A percentile compares a stretch with the other conserved stretches of the same genome.
phyloP scores from a whole-genome alignment of 345 rosid genomes.

The Psidium friedrichsthalianum region DNA sequence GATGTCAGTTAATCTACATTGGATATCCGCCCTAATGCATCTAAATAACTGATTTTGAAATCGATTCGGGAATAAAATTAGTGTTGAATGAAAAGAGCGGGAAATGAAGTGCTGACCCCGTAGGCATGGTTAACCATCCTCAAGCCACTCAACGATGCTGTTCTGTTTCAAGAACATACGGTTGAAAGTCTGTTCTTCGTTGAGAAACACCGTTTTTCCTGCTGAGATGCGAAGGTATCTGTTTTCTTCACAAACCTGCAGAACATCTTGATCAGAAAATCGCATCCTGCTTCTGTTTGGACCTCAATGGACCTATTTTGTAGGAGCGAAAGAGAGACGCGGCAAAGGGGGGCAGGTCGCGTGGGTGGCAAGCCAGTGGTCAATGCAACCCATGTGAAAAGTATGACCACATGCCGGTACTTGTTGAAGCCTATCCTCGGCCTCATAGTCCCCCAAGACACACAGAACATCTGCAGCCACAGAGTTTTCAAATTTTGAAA shows the following conservation, averaged over 20 bases:
- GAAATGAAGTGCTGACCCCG: not conserved
- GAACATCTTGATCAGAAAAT: not conserved
- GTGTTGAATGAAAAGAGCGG: not conserved
- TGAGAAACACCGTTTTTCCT: not conserved
- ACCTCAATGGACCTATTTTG: conserved; percentile 11
- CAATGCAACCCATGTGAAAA: conserved; percentile 91
- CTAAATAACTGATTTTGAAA: not conserved
- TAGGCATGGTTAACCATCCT: not conserved
- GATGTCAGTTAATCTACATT: not conserved
- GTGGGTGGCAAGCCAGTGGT: conserved; percentile 73
- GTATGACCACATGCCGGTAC: conserved; percentile 77
- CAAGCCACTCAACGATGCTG: not conserved
- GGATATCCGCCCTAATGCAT: not conserved
- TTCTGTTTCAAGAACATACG: conserved; percentile 4
- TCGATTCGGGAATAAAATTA: not conserved
- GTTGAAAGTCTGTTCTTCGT: conserved; percentile 6
- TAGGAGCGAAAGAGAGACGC: conserved; percentile 51
- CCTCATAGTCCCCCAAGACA: conserved; percentile 74
- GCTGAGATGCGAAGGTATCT: not conserved
- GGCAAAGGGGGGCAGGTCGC: conserved; percentile 88
- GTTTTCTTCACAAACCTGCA: conserved; percentile 13
- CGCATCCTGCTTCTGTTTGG: conserved; percentile 14
- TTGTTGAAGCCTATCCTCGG: conserved; percentile 78
- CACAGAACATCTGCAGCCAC: conserved; percentile 55
- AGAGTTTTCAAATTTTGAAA: not conserved